Percentiles rank a stretch among this genome's conserved stretches.
These are phyloP conservation scores for Phytophthora pseudosyringae DNA, from an alignment of 352 stramenopile species.

Conservation along the genomic window DNA sequence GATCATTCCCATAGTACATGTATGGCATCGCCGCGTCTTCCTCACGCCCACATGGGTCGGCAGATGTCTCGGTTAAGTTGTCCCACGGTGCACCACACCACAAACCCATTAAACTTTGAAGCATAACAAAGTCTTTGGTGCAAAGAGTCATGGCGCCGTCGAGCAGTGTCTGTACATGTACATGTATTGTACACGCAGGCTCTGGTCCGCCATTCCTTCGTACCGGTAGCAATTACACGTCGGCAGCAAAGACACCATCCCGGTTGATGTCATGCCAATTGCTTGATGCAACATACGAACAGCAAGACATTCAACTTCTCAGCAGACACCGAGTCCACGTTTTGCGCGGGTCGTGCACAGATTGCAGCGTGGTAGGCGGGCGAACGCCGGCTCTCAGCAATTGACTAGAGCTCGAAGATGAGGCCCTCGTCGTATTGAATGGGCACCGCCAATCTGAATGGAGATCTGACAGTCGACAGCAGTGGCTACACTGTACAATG, in stretches of 20 bases:
- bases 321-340: not conserved
- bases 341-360: constrained; percentile 9
- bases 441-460: not conserved
- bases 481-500: not conserved
- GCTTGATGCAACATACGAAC: constrained; percentile 10
- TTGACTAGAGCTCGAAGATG: constrained; percentile 7
- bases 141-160: not conserved
- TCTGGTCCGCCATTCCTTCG: constrained; percentile 8
- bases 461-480: not conserved
- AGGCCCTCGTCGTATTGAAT: constrained; percentile 19
- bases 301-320: constrained; percentile 17
- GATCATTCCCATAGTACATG: no score
- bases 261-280: constrained; percentile 19
- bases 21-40: constrained; percentile 18
- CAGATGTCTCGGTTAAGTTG: constrained; percentile 15
- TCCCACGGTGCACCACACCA: constrained; percentile 20
- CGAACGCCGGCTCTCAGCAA: constrained; percentile 12
- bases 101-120: constrained; percentile 8
- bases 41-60: constrained; percentile 19
- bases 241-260: constrained; percentile 21
- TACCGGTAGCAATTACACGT: constrained; percentile 9
- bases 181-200: constrained; percentile 3
- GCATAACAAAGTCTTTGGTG: not conserved
- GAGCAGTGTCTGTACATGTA: not conserved
- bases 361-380: constrained; percentile 19